Conservation (phyloP, 208 protist species). For the Crithidia brevicula region DNA sequence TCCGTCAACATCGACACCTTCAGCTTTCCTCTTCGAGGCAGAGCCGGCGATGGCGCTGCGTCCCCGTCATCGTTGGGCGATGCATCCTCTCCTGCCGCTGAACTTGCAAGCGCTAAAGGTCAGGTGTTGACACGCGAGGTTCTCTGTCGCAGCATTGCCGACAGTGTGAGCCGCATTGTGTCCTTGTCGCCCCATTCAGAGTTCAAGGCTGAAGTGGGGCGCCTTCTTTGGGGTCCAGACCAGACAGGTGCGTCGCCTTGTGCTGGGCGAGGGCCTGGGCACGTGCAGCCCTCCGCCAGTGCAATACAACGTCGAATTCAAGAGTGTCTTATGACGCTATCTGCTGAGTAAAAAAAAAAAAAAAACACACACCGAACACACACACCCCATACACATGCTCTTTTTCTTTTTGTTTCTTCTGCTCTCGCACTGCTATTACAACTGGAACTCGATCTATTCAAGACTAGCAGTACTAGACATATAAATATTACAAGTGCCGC, state of each 20-base stretch:
- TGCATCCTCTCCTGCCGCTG: too few relatives aligned
- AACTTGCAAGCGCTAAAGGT: not conserved
- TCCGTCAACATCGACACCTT: slow-evolving; percentile 59
- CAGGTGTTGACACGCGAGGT: slow-evolving; percentile 18
- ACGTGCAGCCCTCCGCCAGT: not conserved
- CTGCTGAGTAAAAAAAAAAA: not conserved
- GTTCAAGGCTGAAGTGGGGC: slow-evolving; percentile 64
- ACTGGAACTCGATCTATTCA: too few relatives aligned
- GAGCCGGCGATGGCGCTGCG: not conserved
- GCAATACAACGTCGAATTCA: slow-evolving; percentile 25
- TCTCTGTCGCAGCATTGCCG: slow-evolving; percentile 58
- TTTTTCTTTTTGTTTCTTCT: not conserved
- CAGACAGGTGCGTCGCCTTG: not conserved
- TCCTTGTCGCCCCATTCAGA: slow-evolving; percentile 43
- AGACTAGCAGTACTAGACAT: too few relatives aligned
- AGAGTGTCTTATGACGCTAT: slow-evolving; percentile 2
- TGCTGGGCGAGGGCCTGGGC: not conserved
- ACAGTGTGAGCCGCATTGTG: slow-evolving; percentile 61
- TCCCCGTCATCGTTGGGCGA: too few relatives aligned
- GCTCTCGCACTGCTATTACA: not conserved
- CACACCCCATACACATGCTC: too few relatives aligned
- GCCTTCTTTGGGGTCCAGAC: slow-evolving; percentile 39
- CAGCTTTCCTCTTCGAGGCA: slow-evolving; percentile 13
- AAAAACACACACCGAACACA: not conserved
- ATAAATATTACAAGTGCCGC: too few relatives aligned